Evolutionary conservation across 139 green algal genomes (phyloP), one percentile per base, ranked within the genome.

Genomic region (Penium margaritaceum): DNA sequence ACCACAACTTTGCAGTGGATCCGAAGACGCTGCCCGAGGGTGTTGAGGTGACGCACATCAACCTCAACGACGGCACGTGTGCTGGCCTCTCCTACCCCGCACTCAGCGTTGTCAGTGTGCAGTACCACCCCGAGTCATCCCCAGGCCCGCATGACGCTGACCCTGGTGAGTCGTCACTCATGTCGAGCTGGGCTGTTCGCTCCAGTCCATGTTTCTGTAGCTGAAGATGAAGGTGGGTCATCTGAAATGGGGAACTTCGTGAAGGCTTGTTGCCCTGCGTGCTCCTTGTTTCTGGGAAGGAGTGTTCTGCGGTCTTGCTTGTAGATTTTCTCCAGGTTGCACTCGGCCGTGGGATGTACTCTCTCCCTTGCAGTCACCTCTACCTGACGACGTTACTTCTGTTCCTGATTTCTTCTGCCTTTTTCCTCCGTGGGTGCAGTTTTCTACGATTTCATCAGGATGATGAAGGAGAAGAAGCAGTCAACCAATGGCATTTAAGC

Each of bases 1-100:
- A 99, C 85, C 95, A 99, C 88, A 99, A 99, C 89, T 99, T 95
- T 82, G 95, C 95, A 0, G 94, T 99, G 30, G 91, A 99, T 88
- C 87, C 92, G 5, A 77, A 67, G 5, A 88, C 88, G 5, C 86
- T 99, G 55, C 93, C 93, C 0, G 67, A 76, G 4, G 90, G 85
- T 27, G 90, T 97, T 5, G 81, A 95, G 75, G 89, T 96, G 53
- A 92, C 85, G 33, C 94, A 98, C 83, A 86, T 99, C 80, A 99
- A 99, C 89, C 88, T 99, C 30, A 99, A 99, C 83, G 95, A 99
- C 82, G 94, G 94, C 47, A 99, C 94, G 9, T 98, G 94, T 78
- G 94, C 94, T 2, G 94, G 91, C 71, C 85, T 89, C 78, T 30
- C 84, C 5, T 82, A 34, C 57, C 61, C 75, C 4, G 84, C 82